Evolutionary conservation across 83 land plant genomes (phyloP).

Genomic region (Larix sibirica): DNA sequence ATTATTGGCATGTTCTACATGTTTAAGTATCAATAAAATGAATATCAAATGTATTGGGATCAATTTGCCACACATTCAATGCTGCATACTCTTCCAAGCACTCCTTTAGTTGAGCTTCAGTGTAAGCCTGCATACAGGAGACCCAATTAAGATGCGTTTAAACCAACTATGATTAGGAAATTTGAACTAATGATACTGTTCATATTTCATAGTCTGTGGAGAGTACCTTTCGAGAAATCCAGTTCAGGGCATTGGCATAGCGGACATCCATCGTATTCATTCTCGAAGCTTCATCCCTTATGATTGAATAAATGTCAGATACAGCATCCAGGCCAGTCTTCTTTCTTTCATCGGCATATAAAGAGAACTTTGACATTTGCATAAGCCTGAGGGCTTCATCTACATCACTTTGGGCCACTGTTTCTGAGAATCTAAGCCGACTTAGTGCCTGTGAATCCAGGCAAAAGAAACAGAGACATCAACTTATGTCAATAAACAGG

Average conservation of each 20-base stretch:
- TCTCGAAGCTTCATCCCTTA: constrained; percentile 93
- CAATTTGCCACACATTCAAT: constrained; percentile 96
- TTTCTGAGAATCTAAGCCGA: constrained; percentile 82
- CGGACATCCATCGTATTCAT: constrained; percentile 66
- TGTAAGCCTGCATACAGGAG: constrained; percentile 69
- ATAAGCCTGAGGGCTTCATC: constrained; percentile 96
- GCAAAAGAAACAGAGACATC: not conserved
- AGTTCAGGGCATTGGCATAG: constrained; percentile 88
- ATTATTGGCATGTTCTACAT: too few relatives aligned
- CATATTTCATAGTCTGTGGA: not conserved
- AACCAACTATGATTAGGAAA: not conserved
- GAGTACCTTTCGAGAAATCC: constrained; percentile 91
- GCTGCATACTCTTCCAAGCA: constrained; percentile 98
- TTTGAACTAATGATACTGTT: not conserved
- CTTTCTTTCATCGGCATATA: constrained; percentile 88
- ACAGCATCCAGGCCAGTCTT: constrained; percentile 93
- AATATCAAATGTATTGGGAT: constrained; percentile 86
- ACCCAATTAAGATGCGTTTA: not conserved
- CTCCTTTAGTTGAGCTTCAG: constrained; percentile 95
- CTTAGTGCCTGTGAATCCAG: constrained; percentile 73
- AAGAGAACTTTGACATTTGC: constrained; percentile 98
- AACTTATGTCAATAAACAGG: not conserved
- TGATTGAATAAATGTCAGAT: constrained; percentile 92
- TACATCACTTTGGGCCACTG: constrained; percentile 95
- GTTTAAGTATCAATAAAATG: constrained; percentile 82